Evolutionary conservation across 1,139 yeast species (phyloP).

Genomic region (Pichia sp.): DNA sequence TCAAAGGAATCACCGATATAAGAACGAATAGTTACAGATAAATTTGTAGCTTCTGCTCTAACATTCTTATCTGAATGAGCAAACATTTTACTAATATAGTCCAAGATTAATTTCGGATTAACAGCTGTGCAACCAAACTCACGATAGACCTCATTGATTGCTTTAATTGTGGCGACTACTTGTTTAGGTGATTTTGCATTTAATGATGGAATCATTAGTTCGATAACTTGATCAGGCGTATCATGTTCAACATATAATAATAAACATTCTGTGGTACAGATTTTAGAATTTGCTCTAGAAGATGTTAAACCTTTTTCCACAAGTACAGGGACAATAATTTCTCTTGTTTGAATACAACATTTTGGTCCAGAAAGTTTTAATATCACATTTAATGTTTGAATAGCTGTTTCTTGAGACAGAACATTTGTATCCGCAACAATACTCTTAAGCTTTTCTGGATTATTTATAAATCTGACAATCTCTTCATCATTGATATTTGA

Average conservation of each 20-base stretch:
- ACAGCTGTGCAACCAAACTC: slow-evolving; percentile 70
- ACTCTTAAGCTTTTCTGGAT: slow-evolving; percentile 49
- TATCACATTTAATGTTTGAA: slow-evolving; percentile 50
- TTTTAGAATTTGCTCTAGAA: slow-evolving; percentile 68
- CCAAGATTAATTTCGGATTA: slow-evolving; percentile 54
- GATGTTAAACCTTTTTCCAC: slow-evolving; percentile 80
- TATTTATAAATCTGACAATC: slow-evolving; percentile 44
- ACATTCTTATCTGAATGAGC: slow-evolving; percentile 86
- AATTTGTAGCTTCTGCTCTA: slow-evolving; percentile 66
- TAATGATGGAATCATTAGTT: slow-evolving; percentile 58
- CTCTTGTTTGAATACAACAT: slow-evolving; percentile 35
- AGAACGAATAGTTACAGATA: slow-evolving; percentile 65
- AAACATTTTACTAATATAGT: slow-evolving; percentile 61
- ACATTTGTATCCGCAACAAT: slow-evolving; percentile 76
- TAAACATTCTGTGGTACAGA: slow-evolving; percentile 57
- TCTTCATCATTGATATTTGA: slow-evolving; percentile 51
- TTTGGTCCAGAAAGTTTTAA: slow-evolving; percentile 53
- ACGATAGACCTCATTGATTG: slow-evolving; percentile 50
- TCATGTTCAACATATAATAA: slow-evolving; percentile 60
- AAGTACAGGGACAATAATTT: slow-evolving; percentile 49
- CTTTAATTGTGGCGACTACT: slow-evolving; percentile 60
- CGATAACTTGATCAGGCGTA: slow-evolving; percentile 60
- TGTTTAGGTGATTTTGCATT: slow-evolving; percentile 70
- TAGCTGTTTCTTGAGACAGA: slow-evolving; percentile 85
- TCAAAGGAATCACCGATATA: slow-evolving; percentile 72